Evolutionary conservation across 495 filamentous ascomycete genomes (phyloP), one percentile per base, ranked within the genome.

Genomic region (Neurospora sp.): DNA sequence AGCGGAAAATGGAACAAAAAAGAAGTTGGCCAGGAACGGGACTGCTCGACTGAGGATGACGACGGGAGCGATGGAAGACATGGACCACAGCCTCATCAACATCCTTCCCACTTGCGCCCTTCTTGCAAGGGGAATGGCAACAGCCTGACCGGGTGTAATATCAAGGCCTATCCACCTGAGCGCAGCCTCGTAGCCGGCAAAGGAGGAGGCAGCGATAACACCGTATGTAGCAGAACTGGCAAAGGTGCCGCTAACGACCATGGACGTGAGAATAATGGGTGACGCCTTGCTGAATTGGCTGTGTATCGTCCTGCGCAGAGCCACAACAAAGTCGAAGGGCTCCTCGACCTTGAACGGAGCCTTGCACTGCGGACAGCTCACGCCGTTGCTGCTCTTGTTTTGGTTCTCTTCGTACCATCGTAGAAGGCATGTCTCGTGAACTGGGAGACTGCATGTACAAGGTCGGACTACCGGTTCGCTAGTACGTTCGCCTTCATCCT

Each of bases 381-480:
- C 88, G 72, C 89, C 91, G 72, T 84, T 85, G 7, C 1, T 72
- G 42, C 3, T 74, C 68, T 80, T 12, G 41, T 18, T 61, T 5
- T 99, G 93, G 59, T 92, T 84, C 74, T 96, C 93, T 22, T 92
- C 91, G 9, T 98, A 89, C 93, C 94, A 99, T 78, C 92, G 90
- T 38, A 98, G 86, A 48, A 99, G 85, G 79, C 96, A 99, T 35
- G 88, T 87, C 80, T 98, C 93, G 81, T 99, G 96, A 3, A 95
- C 96, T 70, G 91, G 91, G 40, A 99, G 84, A 27, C 91, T 92
- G 82, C 96, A 99, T 0, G 90, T 91, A 81, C 96, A 99, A 9
- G 96, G 93, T 27, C 88, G 91, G 20, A 92, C 89, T 94, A 95
- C 98, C 78, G 91, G 86, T 35, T 86, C 85, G n/a, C 85, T 79